phyloP scores from a whole-genome alignment of 805 yeast species.

The Myxozyma mucilagina region DNA sequence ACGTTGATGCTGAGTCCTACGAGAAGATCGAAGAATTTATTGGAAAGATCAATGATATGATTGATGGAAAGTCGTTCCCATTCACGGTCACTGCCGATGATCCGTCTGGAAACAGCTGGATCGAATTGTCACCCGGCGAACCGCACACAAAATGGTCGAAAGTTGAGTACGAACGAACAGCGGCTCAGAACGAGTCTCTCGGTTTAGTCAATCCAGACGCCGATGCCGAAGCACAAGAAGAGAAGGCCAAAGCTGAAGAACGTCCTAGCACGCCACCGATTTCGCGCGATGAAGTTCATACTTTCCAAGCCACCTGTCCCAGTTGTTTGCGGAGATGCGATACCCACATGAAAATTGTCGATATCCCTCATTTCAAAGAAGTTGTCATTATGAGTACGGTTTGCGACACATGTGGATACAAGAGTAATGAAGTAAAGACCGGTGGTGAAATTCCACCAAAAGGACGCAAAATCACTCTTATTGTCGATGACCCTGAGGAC shows the following conservation, averaged over 20 bases:
- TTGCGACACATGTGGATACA: constrained; percentile 91
- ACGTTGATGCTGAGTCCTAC: constrained; percentile 69
- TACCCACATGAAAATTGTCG: constrained; percentile 95
- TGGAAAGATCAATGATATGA: constrained; percentile 55
- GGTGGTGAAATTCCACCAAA: constrained; percentile 93
- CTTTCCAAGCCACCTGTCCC: constrained; percentile 90
- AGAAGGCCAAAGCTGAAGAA: constrained; percentile 11
- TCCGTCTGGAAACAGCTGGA: constrained; percentile 97
- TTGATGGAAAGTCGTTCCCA: constrained; percentile 75
- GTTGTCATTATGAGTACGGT: constrained; percentile 94
- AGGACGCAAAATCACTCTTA: constrained; percentile 73
- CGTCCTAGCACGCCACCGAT: constrained; percentile 45
- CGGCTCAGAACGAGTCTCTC: constrained; percentile 80
- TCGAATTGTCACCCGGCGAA: constrained; percentile 84
- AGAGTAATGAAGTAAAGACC: constrained; percentile 95
- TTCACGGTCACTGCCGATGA: constrained; percentile 80
- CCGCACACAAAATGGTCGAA: constrained; percentile 88
- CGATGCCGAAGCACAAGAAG: constrained; percentile 44
- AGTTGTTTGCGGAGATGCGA: constrained; percentile 79
- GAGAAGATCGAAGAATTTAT: constrained; percentile 73
- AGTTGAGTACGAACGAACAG: constrained; percentile 76
- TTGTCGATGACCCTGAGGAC: constrained; percentile 87
- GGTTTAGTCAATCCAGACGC: constrained; percentile 73
- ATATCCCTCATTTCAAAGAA: constrained; percentile 97
- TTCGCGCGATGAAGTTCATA: constrained; percentile 90